Evolutionary conservation across 345 rosid genomes (phyloP).

Genomic region (Carallia brachiata): DNA sequence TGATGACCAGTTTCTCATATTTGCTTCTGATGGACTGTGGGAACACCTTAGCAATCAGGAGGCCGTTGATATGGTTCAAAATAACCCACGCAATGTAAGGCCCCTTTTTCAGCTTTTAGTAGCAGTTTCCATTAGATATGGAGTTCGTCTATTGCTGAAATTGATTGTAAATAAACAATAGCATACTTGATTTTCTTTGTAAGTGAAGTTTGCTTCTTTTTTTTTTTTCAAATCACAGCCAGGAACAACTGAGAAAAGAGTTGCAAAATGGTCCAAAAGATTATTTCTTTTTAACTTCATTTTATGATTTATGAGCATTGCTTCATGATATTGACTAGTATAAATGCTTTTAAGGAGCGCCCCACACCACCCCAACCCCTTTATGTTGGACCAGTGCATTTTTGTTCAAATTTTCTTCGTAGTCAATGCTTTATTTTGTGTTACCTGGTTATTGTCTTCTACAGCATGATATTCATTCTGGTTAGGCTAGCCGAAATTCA

Average conservation of each 20-base stretch:
- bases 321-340: neutral
- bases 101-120: neutral
- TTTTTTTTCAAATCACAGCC: neutral
- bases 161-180: too few species aligned
- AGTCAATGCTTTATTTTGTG: too few species aligned
- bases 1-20: conserved; percentile 30
- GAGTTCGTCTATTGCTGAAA: neutral
- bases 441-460: too few species aligned
- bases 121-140: neutral
- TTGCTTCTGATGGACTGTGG: conserved; percentile 38
- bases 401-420: too few species aligned
- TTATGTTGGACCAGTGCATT: too few species aligned
- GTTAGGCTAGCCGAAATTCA: too few species aligned
- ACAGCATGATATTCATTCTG: too few species aligned
- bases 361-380: neutral
- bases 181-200: too few species aligned
- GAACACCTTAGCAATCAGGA: conserved; percentile 37
- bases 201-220: neutral
- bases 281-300: too few species aligned
- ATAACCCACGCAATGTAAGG: conserved; percentile 28
- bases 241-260: neutral
- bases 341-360: too few species aligned
- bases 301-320: neutral
- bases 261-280: neutral
- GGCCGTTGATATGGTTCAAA: conserved; percentile 34